phyloP scores from a whole-genome alignment of 768 basidiomycete species.

The Collybia sordida region DNA sequence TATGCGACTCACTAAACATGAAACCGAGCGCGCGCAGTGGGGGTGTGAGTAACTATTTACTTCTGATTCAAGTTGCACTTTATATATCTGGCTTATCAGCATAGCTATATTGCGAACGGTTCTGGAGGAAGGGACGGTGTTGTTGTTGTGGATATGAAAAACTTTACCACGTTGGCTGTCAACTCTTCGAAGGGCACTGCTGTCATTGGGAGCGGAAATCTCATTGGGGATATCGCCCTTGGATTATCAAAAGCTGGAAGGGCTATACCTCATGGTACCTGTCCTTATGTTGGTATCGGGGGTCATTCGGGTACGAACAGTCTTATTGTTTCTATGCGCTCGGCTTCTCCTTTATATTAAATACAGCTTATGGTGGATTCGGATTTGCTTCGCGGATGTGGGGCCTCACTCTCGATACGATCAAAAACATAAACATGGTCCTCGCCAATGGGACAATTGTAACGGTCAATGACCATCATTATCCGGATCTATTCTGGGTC shows the following conservation, averaged over 20 bases:
- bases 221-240: slow-evolving; percentile 45
- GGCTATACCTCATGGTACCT: slow-evolving; percentile 54
- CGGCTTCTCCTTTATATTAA: no score
- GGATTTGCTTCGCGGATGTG: slow-evolving; percentile 48
- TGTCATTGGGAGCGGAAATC: slow-evolving; percentile 40
- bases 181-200: slow-evolving; percentile 31
- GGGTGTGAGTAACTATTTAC: slow-evolving; percentile 30
- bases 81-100: slow-evolving; percentile 22
- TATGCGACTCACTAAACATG: slow-evolving; percentile 28
- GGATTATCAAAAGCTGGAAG: slow-evolving; percentile 36
- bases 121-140: slow-evolving; percentile 43
- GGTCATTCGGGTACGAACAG: slow-evolving; percentile 43
- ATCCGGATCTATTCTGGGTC: slow-evolving; percentile 56
- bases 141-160: slow-evolving; percentile 45
- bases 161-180: slow-evolving; percentile 38
- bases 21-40: slow-evolving; percentile 44
- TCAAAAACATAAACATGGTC: slow-evolving; percentile 39
- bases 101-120: slow-evolving; percentile 50
- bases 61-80: not conserved
- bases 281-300: no score
- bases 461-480: slow-evolving; percentile 31
- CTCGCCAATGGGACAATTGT: slow-evolving; percentile 44
- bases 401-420: slow-evolving; percentile 50
- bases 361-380: slow-evolving; percentile 43
- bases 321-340: not conserved